Base-by-base conservation (phyloP, 164 flowering plant genomes). In the Tetrastigma voinierianum region DNA sequence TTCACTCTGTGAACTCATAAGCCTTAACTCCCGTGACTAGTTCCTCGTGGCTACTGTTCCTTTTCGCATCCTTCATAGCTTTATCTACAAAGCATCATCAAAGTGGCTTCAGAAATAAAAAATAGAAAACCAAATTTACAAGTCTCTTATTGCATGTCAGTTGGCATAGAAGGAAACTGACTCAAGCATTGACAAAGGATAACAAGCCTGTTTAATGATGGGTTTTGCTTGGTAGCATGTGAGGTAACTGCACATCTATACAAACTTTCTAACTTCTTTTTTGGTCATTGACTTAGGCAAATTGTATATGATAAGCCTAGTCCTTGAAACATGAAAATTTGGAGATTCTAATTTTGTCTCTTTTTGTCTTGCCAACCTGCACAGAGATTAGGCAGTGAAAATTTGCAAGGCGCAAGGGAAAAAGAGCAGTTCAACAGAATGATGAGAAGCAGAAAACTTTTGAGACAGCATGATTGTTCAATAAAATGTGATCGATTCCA, bases 1-100 rank as follows among this genome's bases (percentile, higher is more conserved):
- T 78, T 95, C n/a, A 98, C 75, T 93, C 95, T 19, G 87, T 71
- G n/a, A 69, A 92, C 84, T 95, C 97, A n/a, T n/a, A 55, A 90
- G n/a, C 72, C 65, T 97, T 98, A 59, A n/a, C 61, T 97, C 97
- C 40, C 97, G 96, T 20, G 94, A 85, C 67, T 82, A 76, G 60
- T 78, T 75, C 76, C 78, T 86, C 9, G 74, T 15, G 10, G 65
- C 67, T 49, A 53, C 75, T 57, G 83, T 82, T 61, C 80, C 85
- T 52, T 85, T n/a, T n/a, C n/a, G 68, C 44, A 72, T 84, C 85
- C 72, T 81, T 76, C 73, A 95, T 54, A 90, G 68, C 71, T 95
- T 95, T 61, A 95, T 80, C 99, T n/a, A n/a, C n/a, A 92, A 54
- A 17, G 51, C 45, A 73, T 43, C 1, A 62, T 46, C 23, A 51